Conservation (phyloP, 2,329 filamentous ascomycete genomes). For the Mariannaea elegans region DNA sequence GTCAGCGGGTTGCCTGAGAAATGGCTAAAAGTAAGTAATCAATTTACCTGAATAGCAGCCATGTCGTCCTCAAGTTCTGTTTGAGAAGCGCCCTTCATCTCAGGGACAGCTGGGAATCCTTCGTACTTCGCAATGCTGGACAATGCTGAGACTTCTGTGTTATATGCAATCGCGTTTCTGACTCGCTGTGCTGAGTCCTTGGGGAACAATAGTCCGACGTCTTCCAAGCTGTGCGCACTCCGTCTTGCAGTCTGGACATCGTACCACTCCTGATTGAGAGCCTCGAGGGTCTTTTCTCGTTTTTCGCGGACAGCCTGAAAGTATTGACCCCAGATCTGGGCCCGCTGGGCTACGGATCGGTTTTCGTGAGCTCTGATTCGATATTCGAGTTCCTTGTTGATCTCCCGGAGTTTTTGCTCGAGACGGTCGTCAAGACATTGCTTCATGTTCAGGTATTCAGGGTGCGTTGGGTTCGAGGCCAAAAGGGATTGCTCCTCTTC, state of each 20-base stretch:
- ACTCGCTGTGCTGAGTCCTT: constrained; percentile 80
- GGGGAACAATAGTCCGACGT: constrained; percentile 84
- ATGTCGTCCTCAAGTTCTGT: constrained; percentile 87
- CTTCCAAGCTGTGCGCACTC: constrained; percentile 80
- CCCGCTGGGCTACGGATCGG: constrained; percentile 80
- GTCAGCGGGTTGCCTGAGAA: constrained; percentile 20
- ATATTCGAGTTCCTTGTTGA: constrained; percentile 77
- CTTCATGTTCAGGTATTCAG: constrained; percentile 90
- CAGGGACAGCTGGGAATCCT: constrained; percentile 94
- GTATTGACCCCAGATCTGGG: constrained; percentile 89
- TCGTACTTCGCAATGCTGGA: constrained; percentile 93
- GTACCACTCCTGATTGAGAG: constrained; percentile 89
- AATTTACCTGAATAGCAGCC: constrained; percentile 81
- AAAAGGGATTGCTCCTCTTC: constrained; percentile 70
- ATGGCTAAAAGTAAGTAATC: constrained; percentile 20
- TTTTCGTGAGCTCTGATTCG: constrained; percentile 77
- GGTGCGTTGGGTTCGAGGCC: constrained; percentile 76
- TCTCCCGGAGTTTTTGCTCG: constrained; percentile 80
- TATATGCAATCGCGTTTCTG: constrained; percentile 88
- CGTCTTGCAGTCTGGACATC: constrained; percentile 90
- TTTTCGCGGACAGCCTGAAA: constrained; percentile 86
- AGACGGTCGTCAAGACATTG: constrained; percentile 84
- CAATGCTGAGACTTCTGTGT: constrained; percentile 91
- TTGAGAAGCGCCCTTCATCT: constrained; percentile 76
- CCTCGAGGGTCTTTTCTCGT: constrained; percentile 80